Base-by-base conservation (phyloP, 2,329 filamentous ascomycete species). In the Lachnellula suecica region DNA sequence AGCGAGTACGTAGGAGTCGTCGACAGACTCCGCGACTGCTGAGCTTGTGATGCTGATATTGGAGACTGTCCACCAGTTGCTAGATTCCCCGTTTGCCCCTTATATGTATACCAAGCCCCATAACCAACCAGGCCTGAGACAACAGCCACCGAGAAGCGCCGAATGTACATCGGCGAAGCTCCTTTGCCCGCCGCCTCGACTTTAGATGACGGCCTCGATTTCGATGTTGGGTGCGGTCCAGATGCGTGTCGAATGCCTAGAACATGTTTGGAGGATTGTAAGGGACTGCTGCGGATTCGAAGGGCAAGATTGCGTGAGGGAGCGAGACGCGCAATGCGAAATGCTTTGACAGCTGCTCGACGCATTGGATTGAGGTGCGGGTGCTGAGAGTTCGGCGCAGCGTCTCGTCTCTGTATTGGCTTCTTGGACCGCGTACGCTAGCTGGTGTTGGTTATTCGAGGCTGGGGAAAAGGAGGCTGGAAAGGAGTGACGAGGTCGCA, bases 51-150 rank as follows among this genome's bases (percentile, higher is more conserved):
- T n/a, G n/a, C n/a, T n/a, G n/a, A n/a, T n/a, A n/a, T 44, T 29
- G 54, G 23, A 35, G 40, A 41, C 4, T 49, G 23, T 23, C 23
- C 40, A 23, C 35, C 51, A 19, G 45, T 45, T 17, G 44, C 35
- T 35, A 51, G 20, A 40, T 56, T 49, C 47, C 34, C 56, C 38
- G 54, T 47, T 45, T 54, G 42, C 56, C 70, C 76, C 66, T 79
- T 81, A 73, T 88, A 89, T 49, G 81, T 79, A 73, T 91, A 91
- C 79, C 86, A 92, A 59, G 87, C 86, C 58, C 87, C 86, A 72
- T 86, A 89, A 61, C 86, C 88, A 47, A 78, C 77, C 53, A 89
- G 77, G 66, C 83, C 83, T 57, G 88, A 86, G 52, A 87, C 78
- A 53, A 91, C 70, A 54, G 84, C 87, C 61, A 83, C 76, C 4